A percentile compares a stretch with the other conserved stretches of the same genome.
phyloP scores from a whole-genome alignment of 1,139 yeast genomes.

The Ogataea hybrid region DNA sequence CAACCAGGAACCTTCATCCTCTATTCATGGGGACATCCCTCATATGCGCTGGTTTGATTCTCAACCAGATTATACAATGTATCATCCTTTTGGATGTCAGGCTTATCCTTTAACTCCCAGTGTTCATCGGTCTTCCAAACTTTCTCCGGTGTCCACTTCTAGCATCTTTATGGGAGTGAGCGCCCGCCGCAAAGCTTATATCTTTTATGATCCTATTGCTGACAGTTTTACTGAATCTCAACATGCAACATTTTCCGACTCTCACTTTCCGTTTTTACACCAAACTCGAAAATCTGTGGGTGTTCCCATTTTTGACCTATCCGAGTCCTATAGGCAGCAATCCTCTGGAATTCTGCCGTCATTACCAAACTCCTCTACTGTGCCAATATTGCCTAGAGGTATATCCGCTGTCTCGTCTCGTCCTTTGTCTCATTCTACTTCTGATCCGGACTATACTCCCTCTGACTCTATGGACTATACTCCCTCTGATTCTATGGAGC shows the following conservation, averaged over 20 bases:
- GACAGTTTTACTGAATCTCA: background rate
- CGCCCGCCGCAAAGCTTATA: background rate
- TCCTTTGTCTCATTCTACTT: too few species aligned
- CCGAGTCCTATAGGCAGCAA: too few species aligned
- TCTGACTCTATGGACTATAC: background rate
- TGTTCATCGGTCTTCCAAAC: background rate
- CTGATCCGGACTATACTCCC: background rate
- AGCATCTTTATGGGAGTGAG: background rate
- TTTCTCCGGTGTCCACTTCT: background rate
- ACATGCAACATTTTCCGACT: too few species aligned
- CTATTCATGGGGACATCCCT: background rate
- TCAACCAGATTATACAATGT: background rate
- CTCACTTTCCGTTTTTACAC: too few species aligned
- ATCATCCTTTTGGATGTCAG: slow-evolving; percentile 1
- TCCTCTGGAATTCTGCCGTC: too few species aligned
- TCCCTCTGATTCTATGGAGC: background rate
- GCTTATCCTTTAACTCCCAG: background rate
- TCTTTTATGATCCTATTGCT: background rate
- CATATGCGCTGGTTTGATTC: background rate
- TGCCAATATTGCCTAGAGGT: too few species aligned
- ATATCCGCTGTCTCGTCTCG: too few species aligned
- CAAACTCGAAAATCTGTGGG: too few species aligned
- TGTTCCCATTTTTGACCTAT: too few species aligned
- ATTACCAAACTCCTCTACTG: too few species aligned
- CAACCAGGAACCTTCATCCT: background rate